Evolutionary conservation across 2,329 filamentous ascomycete species (phyloP).

Genomic region (Talaromyces sp.): DNA sequence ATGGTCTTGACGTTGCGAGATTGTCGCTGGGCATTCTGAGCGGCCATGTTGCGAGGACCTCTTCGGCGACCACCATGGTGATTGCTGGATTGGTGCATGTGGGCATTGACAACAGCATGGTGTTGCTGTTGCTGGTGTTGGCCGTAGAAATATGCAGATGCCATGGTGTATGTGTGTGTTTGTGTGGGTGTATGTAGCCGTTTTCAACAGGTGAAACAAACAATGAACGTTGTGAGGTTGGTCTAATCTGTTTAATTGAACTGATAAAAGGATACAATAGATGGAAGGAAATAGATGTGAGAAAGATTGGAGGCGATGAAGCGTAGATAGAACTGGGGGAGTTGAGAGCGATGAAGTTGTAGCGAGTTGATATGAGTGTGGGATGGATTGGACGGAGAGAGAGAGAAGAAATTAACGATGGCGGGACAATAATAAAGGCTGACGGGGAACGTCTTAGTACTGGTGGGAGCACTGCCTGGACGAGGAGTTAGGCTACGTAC

Average conservation of each 20-base stretch:
- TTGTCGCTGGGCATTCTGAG: conserved; percentile 81
- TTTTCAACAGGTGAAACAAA: neutral
- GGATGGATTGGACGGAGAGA: conserved; percentile 26
- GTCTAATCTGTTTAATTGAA: neutral
- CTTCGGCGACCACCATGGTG: conserved; percentile 82
- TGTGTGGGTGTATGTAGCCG: neutral
- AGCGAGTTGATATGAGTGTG: conserved; percentile 21
- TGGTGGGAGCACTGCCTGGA: conserved; percentile 8
- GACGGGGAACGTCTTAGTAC: conserved; percentile 14
- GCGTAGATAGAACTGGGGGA: neutral
- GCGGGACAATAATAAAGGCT: conserved; percentile 20
- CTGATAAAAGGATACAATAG: conserved; percentile 5
- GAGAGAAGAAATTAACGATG: conserved; percentile 21
- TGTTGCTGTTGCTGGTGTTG: conserved; percentile 42
- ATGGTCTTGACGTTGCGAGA: conserved; percentile 80
- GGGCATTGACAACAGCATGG: conserved; percentile 51
- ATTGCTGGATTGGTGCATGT: conserved; percentile 49
- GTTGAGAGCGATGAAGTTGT: neutral
- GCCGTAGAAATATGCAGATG: conserved; percentile 42
- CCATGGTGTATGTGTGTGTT: conserved; percentile 17
- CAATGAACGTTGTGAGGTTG: neutral
- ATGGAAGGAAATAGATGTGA: neutral
- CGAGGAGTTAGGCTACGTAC: conserved; percentile 1
- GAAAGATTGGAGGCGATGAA: conserved; percentile 8
- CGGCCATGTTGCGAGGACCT: conserved; percentile 72